A percentile compares a stretch with the other conserved stretches of the same genome.
Evolutionary conservation across 2,329 filamentous ascomycete species (phyloP).

Genomic region (Hymenoscyphus salicellus): DNA sequence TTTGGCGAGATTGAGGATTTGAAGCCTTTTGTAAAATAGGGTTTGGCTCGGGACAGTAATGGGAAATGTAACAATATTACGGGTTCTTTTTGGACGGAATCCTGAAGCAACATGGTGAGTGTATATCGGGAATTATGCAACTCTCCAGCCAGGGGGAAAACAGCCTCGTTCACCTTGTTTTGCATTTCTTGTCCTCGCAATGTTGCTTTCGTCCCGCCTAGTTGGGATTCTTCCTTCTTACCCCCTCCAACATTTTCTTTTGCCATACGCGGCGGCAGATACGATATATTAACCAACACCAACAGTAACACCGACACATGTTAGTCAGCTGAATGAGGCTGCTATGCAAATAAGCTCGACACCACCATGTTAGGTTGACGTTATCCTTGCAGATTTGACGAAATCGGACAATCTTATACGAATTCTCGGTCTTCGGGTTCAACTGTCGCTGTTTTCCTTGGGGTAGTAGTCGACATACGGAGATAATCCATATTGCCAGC

Average conservation of each 20-base stretch:
- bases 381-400: not conserved
- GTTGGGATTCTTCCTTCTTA: not conserved
- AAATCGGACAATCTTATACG: not conserved
- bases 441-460: not conserved
- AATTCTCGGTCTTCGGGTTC: not conserved
- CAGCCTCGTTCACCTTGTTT: not conserved
- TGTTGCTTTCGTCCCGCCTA: not conserved
- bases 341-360: not conserved
- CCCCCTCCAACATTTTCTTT: not conserved
- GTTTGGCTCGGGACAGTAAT: not conserved
- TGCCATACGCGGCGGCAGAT: not conserved
- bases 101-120: not conserved
- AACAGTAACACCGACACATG: not conserved
- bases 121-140: not conserved
- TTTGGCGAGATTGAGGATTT: conserved; percentile 41
- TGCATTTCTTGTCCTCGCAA: not conserved
- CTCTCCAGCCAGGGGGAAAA: too few relatives aligned
- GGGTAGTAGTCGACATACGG: too few relatives aligned
- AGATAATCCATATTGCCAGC: too few relatives aligned
- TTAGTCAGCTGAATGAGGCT: not conserved
- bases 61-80: conserved; percentile 10
- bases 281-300: not conserved
- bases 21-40: conserved; percentile 23
- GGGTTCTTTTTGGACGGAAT: not conserved
- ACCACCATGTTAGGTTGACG: not conserved